Evolutionary conservation across 352 stramenopile genomes (phyloP).

Genomic region (Phytophthora ramorum): DNA sequence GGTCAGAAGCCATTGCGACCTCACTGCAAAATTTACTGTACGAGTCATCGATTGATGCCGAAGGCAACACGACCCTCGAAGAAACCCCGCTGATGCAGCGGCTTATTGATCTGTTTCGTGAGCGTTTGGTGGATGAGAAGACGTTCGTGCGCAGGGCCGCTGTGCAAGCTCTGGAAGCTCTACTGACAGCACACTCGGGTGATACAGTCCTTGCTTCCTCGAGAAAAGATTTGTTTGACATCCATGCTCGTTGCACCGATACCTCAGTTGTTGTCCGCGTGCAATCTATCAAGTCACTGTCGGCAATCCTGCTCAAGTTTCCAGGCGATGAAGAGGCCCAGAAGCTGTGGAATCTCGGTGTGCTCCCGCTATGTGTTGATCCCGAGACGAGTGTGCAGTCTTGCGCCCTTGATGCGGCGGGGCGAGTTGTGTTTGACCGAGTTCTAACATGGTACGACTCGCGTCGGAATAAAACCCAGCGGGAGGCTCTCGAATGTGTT

Average conservation of each 20-base stretch:
- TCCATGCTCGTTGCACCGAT: constrained; percentile 80
- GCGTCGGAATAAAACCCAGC: constrained; percentile 39
- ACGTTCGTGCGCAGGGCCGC: constrained; percentile 84
- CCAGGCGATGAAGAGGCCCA: constrained; percentile 73
- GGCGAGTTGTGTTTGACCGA: constrained; percentile 70
- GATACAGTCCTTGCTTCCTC: constrained; percentile 58
- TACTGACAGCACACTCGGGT: constrained; percentile 61
- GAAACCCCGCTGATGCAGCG: constrained; percentile 74
- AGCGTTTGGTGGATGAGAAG: constrained; percentile 81
- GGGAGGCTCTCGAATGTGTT: constrained; percentile 43
- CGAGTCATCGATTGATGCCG: constrained; percentile 26
- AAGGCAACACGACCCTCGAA: constrained; percentile 42
- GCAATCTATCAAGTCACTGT: constrained; percentile 85
- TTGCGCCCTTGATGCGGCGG: constrained; percentile 62
- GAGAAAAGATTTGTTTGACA: constrained; percentile 73
- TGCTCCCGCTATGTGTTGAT: constrained; percentile 85
- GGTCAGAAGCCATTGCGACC: constrained; percentile 46
- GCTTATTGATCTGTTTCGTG: constrained; percentile 77
- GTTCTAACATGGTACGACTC: constrained; percentile 66
- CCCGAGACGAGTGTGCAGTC: constrained; percentile 80
- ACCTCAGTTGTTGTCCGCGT: constrained; percentile 80
- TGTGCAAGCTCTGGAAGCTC: constrained; percentile 78
- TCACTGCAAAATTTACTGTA: constrained; percentile 69
- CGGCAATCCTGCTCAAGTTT: constrained; percentile 77
- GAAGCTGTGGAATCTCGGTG: constrained; percentile 83